These are phyloP conservation scores for Saussurea involucrata DNA, from an alignment of 129 eudicot genomes.

Conservation along the genomic window DNA sequence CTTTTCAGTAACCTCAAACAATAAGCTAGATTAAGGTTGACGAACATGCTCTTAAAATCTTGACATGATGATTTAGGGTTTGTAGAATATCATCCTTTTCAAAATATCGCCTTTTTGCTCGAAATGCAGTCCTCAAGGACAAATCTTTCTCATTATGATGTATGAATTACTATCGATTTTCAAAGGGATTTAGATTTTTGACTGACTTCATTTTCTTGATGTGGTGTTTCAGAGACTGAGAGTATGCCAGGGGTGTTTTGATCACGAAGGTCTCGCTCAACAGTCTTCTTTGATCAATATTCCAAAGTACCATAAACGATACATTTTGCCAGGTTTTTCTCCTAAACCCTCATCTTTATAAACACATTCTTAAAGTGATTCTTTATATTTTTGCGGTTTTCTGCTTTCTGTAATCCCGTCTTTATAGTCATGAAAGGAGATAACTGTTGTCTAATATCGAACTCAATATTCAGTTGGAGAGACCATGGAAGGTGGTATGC, in stretches of 20 bases:
- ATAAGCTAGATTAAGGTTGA: background rate
- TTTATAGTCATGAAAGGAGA: background rate
- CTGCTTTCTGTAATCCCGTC: background rate
- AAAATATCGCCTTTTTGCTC: background rate
- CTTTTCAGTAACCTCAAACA: background rate
- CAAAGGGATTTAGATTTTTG: background rate
- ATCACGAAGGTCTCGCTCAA: conserved; percentile 67
- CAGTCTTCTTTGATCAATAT: conserved; percentile 65
- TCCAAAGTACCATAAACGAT: conserved; percentile 81
- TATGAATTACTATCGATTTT: background rate
- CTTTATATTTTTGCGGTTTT: background rate
- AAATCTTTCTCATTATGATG: background rate
- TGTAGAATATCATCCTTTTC: background rate
- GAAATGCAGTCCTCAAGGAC: background rate
- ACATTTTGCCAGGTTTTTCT: conserved; percentile 78
- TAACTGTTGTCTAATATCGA: background rate
- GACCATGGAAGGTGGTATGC: conserved; percentile 56
- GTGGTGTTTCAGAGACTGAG: conserved; percentile 50
- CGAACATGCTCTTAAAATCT: background rate
- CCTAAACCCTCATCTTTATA: background rate
- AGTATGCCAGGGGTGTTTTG: conserved; percentile 71
- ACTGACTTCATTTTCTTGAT: background rate
- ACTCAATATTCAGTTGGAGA: conserved; percentile 54
- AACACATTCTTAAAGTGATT: background rate
- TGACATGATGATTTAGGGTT: background rate